Evolutionary conservation across 352 stramenopile species (phyloP).

Genomic region (Pythium vanterpoolii): DNA sequence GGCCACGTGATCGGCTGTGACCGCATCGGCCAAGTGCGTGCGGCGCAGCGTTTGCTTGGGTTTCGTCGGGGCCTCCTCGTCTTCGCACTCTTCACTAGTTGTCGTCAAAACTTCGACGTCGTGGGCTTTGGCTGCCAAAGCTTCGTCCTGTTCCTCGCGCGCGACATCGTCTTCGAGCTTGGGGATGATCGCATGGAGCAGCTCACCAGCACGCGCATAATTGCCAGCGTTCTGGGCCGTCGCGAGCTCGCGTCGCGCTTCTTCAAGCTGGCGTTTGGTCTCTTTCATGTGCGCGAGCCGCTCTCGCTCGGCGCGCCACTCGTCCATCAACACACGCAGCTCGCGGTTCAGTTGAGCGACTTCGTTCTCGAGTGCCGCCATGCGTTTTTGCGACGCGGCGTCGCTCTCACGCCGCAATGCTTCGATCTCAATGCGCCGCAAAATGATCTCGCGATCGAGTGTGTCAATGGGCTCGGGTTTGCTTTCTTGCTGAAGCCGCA

Average conservation of each 20-base stretch:
- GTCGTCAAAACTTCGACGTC: conserved; percentile 45
- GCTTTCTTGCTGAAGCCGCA: conserved; percentile 92
- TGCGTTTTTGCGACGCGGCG: conserved; percentile 83
- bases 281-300: conserved; percentile 90
- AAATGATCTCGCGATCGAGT: conserved; percentile 88
- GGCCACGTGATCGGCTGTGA: conserved; percentile 92
- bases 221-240: conserved; percentile 72
- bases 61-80: too few species aligned
- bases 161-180: conserved; percentile 87
- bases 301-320: conserved; percentile 91
- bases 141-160: conserved; percentile 78
- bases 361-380: conserved; percentile 85
- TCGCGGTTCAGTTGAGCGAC: conserved; percentile 58
- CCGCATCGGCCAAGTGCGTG: conserved; percentile 85
- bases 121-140: conserved; percentile 64
- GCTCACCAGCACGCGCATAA: conserved; percentile 71
- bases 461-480: conserved; percentile 96
- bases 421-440: conserved; percentile 95
- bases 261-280: conserved; percentile 83
- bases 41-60: conserved; percentile 33
- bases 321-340: conserved; percentile 55
- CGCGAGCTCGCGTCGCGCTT: conserved; percentile 91
- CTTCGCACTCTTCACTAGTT: conserved; percentile 45
- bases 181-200: conserved; percentile 88
- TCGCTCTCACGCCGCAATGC: conserved; percentile 94